phyloP scores from a whole-genome alignment of 2,329 filamentous ascomycete genomes.

The Aspergillus intermedius region DNA sequence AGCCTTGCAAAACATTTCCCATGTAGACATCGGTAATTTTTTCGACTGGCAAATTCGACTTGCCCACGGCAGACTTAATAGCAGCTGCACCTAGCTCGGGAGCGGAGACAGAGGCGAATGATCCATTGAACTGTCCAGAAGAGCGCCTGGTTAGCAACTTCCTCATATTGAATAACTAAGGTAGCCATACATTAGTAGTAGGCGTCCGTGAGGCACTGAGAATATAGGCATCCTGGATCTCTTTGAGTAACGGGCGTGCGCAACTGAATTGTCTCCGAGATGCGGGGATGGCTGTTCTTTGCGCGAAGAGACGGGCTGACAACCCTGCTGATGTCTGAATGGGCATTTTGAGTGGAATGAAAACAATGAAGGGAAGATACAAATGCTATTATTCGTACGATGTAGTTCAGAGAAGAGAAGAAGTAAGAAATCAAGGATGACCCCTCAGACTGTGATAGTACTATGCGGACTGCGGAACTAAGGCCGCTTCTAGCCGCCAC shows the following conservation, averaged over 20 bases:
- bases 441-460: not conserved
- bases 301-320: slow-evolving; percentile 21
- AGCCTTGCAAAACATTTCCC: slow-evolving; percentile 85
- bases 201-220: slow-evolving; percentile 84
- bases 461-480: slow-evolving; percentile 8
- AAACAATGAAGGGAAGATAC: not conserved
- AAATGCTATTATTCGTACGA: not conserved
- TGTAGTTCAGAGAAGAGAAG: not conserved
- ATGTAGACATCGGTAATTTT: slow-evolving; percentile 93
- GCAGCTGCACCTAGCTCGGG: slow-evolving; percentile 84
- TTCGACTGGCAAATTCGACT: slow-evolving; percentile 72
- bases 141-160: slow-evolving; percentile 4
- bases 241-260: slow-evolving; percentile 46
- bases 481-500: slow-evolving; percentile 20
- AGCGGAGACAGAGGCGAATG: slow-evolving; percentile 73
- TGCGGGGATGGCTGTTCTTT: slow-evolving; percentile 32
- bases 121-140: slow-evolving; percentile 77
- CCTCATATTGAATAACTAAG: not conserved
- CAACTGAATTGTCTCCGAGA: slow-evolving; percentile 48
- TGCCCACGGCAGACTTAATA: slow-evolving; percentile 83
- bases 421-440: slow-evolving; percentile 1
- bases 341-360: slow-evolving; percentile 11
- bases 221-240: slow-evolving; percentile 90
- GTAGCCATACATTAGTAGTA: slow-evolving; percentile 64
- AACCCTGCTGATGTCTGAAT: slow-evolving; percentile 20